Conservation (phyloP, 495 filamentous ascomycete genomes). For the Copromyces sp. region DNA sequence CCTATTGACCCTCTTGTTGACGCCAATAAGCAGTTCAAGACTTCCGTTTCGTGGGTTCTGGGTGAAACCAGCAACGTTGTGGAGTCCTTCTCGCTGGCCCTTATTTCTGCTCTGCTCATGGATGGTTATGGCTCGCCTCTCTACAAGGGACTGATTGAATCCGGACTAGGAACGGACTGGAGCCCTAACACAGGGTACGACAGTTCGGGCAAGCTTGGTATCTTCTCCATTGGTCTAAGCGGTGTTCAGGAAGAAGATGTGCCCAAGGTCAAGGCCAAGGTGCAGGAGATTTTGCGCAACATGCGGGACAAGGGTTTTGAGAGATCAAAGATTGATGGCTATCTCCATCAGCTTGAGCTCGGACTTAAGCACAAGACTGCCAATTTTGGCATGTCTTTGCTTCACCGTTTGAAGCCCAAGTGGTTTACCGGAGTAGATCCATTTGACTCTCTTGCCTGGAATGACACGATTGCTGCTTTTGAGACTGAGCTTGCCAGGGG, state of each 20-base stretch:
- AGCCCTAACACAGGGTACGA: constrained; percentile 92
- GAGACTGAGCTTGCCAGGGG: constrained; percentile 58
- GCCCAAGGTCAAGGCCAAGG: constrained; percentile 59
- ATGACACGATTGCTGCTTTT: constrained; percentile 74
- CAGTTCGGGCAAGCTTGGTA: constrained; percentile 57
- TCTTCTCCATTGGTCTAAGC: constrained; percentile 84
- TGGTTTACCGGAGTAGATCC: constrained; percentile 96
- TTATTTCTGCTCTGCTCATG: constrained; percentile 72
- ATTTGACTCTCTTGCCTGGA: constrained; percentile 81
- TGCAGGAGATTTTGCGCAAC: constrained; percentile 57
- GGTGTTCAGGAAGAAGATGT: constrained; percentile 75
- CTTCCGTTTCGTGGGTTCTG: constrained; percentile 84
- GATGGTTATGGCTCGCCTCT: constrained; percentile 94
- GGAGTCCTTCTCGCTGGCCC: constrained; percentile 74
- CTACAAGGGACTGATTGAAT: constrained; percentile 83
- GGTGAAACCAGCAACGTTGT: constrained; percentile 70
- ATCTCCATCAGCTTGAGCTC: constrained; percentile 87
- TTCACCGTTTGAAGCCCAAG: constrained; percentile 74
- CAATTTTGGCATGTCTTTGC: constrained; percentile 81
- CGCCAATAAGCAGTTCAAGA: constrained; percentile 80
- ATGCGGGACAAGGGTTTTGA: constrained; percentile 69
- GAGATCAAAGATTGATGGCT: constrained; percentile 78
- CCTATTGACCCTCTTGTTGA: constrained; percentile 84
- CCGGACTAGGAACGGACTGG: constrained; percentile 83
- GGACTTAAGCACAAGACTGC: constrained; percentile 88